Conservation (phyloP, 192 early-diverging fungal species). For the Linnemannia zychae region DNA sequence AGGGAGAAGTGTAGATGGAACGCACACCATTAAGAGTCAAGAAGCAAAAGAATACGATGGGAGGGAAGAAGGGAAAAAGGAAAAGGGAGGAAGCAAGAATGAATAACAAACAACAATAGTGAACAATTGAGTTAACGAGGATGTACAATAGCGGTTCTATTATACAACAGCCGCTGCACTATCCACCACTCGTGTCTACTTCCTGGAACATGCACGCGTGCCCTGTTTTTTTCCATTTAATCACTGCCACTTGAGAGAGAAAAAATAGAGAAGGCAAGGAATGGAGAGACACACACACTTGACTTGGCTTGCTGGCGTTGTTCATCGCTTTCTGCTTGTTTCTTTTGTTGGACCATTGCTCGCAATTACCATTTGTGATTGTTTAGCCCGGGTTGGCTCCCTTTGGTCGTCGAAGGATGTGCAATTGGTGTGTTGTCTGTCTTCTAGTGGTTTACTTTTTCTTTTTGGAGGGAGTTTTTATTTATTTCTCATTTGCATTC, state of each 20-base stretch:
- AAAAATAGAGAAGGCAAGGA: neutral
- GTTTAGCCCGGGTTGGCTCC: conserved; percentile 4
- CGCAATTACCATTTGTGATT: neutral
- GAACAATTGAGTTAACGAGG: neutral
- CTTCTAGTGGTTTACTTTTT: neutral
- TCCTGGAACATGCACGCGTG: neutral
- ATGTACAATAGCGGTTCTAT: neutral
- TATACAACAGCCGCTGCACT: neutral
- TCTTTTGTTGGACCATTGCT: neutral
- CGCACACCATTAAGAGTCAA: neutral
- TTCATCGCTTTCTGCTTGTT: neutral
- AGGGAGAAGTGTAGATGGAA: neutral
- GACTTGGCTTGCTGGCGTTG: neutral
- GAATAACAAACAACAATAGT: neutral
- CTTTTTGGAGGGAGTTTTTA: neutral
- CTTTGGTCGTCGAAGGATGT: neutral
- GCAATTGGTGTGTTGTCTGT: neutral
- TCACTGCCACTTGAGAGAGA: neutral
- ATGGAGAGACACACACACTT: neutral
- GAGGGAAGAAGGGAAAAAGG: neutral
- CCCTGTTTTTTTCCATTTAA: neutral
- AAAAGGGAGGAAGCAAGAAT: neutral
- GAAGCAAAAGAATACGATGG: neutral
- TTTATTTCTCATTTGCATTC: neutral
- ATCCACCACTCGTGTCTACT: neutral